phyloP scores from a whole-genome alignment of 1,284 basidiomycete species.

The Exsudoporus floridanus region DNA sequence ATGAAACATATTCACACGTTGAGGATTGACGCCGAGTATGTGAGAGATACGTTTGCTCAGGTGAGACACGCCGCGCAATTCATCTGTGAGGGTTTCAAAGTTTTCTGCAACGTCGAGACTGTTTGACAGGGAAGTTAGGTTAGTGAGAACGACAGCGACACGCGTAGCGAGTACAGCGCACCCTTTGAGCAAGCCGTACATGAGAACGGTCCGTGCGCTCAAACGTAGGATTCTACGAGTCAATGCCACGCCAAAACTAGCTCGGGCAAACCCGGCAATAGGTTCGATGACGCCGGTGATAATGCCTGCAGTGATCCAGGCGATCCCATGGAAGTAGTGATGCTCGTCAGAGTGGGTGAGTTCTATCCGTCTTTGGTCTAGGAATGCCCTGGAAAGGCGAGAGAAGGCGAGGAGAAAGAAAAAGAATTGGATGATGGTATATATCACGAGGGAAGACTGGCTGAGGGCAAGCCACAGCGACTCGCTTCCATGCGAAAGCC shows the following conservation, averaged over 20 bases:
- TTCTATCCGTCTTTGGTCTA: constrained; percentile 54
- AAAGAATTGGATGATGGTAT: constrained; percentile 55
- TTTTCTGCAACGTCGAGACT: constrained; percentile 48
- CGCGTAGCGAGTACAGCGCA: constrained; percentile 31
- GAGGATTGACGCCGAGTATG: constrained; percentile 52
- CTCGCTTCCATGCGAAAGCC: constrained; percentile 41
- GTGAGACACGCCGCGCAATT: constrained; percentile 30
- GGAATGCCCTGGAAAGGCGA: constrained; percentile 50
- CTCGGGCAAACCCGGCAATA: constrained; percentile 58
- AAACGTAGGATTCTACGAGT: constrained; percentile 59
- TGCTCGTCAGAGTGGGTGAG: constrained; percentile 44
- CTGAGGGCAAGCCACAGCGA: constrained; percentile 57
- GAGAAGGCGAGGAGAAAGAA: constrained; percentile 58
- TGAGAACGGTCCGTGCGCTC: constrained; percentile 50
- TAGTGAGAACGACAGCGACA: neutral
- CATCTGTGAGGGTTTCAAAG: constrained; percentile 41
- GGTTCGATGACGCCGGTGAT: constrained; percentile 65
- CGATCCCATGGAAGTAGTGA: constrained; percentile 56
- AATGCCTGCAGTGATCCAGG: constrained; percentile 60
- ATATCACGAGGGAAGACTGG: constrained; percentile 55
- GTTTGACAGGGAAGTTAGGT: neutral
- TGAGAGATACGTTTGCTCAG: constrained; percentile 34
- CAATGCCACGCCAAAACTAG: constrained; percentile 51
- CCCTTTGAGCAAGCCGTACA: constrained; percentile 66
- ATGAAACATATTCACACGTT: constrained; percentile 41